Base-by-base conservation (phyloP, 1,284 basidiomycete species). In the Cutaneotrichosporon cyanovorans region DNA sequence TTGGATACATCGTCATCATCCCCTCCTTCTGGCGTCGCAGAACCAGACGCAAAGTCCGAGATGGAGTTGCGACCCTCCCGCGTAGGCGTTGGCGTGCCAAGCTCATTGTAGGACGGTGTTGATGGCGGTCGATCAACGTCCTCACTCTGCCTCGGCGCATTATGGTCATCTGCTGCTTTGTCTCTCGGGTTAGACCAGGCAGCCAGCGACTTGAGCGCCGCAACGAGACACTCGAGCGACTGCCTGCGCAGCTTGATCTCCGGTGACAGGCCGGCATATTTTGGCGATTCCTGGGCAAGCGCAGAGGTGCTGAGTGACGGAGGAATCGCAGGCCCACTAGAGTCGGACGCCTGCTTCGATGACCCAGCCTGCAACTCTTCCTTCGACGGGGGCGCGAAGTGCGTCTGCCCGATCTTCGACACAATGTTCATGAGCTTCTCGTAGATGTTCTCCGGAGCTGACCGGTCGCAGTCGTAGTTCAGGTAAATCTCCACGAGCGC, bases 381-480 rank as follows among this genome's bases (percentile, higher is more conserved):
- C 46, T 73, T 74, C 25, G 63, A 63, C 33, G 76, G 69, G 38
- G 78, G 61, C 5, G 77, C 77, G 45, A 80, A 78, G 34, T 85
- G 80, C 31, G 82, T 78, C 16, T 85, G 83, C 8, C 84, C 83
- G 53, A 93, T 82, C 73, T 91, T 93, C 14, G 90, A 91, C 56
- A 95, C 81, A 55, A 92, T 85, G 70, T 93, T 93, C 78, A 95
- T 90, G 44, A 95, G 74, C 62, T 88, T 85, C 64, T 97, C 92
- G 68, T 96, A 97, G 48, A 96, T 92, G 71, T 97, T 96, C 63
- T 93, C 92, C 7, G 80, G 78, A 5, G 90, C 87, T 46, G 88
- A 82, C 54, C 87, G 81, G 65, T 96, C 92, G 65, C 92, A 97
- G 62, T 97, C 92, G 65, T 97, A 96, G 71, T 97, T 97, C 69